Evolutionary conservation across 2,329 filamentous ascomycete genomes (phyloP), one percentile per base, ranked within the genome.

Genomic region (Fusarium zealandicum): DNA sequence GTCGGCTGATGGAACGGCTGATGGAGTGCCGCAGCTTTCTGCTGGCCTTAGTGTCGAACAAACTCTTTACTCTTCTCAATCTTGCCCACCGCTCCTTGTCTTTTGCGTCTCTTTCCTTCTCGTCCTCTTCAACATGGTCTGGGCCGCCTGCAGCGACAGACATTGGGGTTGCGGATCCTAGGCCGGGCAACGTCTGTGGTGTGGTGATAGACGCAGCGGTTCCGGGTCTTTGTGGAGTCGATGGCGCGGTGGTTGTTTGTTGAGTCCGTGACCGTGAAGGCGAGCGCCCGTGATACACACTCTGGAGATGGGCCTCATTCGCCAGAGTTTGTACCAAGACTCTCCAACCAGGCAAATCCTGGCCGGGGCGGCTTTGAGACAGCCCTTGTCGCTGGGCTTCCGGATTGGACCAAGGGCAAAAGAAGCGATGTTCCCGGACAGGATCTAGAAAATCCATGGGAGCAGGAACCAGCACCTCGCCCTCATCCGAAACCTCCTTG

Each of bases 361-460:
- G 71, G 39, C 68, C 75, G 2, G 66, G 67, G 37, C 69, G 72
- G 11, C 73, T 68, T 28, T 70, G 48, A 55, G 73, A 38, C 67
- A 70, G 58, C 45, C 66, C 51, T 51, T 69, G 57, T 69, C 76
- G 85, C 69, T 93, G 90, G 1, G 84, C 81, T 10, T 75, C 67
- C 3, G 83, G 73, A 63, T 86, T 90, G 54, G 88, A 81, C 90
- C 90, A 95, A 1, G 90, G 90, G 63, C 90, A 95, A 68, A 93
- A 95, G 67, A 91, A 90, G 57, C 91, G 85, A 72, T 95, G 90
- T 70, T 93, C 89, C 5, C 81, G 80, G 2, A 88, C 74, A 5
- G 86, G 85, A 67, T 93, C 87, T 2, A 95, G 79, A 50, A 83
- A 78, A 61, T 84, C 82, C 80, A 90, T 87, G 1, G 83, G 82